Base-by-base conservation (phyloP, 495 filamentous ascomycete genomes). In the Hypoxylon fragiforme region DNA sequence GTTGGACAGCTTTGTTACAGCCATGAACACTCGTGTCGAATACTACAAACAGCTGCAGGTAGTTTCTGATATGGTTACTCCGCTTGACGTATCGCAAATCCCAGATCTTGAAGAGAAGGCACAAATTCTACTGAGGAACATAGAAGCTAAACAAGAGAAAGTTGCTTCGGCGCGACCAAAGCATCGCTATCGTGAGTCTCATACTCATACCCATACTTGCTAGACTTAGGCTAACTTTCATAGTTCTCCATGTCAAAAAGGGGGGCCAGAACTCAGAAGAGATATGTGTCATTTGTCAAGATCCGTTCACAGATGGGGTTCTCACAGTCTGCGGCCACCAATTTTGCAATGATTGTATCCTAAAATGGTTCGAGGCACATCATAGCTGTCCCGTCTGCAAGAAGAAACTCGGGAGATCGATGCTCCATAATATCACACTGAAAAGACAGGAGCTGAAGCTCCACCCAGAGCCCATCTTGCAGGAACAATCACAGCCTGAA, bases 301-400 rank as follows among this genome's bases (percentile, higher is more conserved):
- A 76, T 1, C 55, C 71, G 3, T 91, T 95, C 65, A 86, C 87
- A 60, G 70, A 81, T 35, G 94, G 92, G 35, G 85, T 92, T 21
- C 74, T 98, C 62, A 97, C 92, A 1, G 79, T 86, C 2, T 98
- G 92, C 69, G 92, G 92, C 0, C 92, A 98, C 62, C 82, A 87
- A 49, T 97, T 88, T 62, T 97, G 92, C 72, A 88, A 85, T 47
- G 87, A 88, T 24, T 98, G 94, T 68, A 82, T 97, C 21, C 71
- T 73, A 3, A 46, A 81, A 7, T 98, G 94, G 92, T 88, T 85
- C 71, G 70, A 70, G 44, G 72, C 76, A 42, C 63, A 86, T 46
- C 75, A 66, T 12, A 87, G 73, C 40, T 95, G 90, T 57, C 89
- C 89, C 0, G 75, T 87, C 2, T 97, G 92, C 77, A 95, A 92